These are phyloP conservation scores for Lophium mytilinum DNA, from an alignment of 495 filamentous ascomycete genomes.

Conservation along the genomic window DNA sequence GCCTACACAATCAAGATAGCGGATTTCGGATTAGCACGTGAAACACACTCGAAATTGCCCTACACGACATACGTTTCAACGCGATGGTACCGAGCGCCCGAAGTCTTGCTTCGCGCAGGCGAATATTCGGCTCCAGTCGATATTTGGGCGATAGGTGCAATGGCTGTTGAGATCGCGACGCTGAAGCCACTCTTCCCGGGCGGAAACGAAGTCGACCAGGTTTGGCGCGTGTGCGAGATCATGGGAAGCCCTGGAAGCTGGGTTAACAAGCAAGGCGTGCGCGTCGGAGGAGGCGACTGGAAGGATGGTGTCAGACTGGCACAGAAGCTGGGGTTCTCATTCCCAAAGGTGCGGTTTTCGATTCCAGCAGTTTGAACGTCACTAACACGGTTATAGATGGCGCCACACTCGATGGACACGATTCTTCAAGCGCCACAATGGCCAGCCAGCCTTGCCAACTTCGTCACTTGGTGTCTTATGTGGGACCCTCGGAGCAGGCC, in stretches of 20 bases:
- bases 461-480: conserved; percentile 99
- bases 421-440: conserved; percentile 86
- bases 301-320: conserved; percentile 87
- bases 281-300: conserved; percentile 96
- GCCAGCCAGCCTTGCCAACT: conserved; percentile 77
- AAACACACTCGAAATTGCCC: conserved; percentile 90
- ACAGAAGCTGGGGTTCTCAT: conserved; percentile 94
- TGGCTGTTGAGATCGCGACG: conserved; percentile 98
- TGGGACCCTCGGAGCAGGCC: conserved; percentile 95
- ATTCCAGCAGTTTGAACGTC: background rate
- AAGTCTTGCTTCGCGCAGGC: conserved; percentile 88
- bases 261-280: conserved; percentile 81
- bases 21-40: conserved; percentile 95
- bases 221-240: conserved; percentile 98
- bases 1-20: conserved; percentile 97
- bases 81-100: conserved; percentile 95
- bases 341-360: conserved; percentile 60
- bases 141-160: conserved; percentile 98
- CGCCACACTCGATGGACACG: conserved; percentile 91
- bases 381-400: conserved; percentile 58
- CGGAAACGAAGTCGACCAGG: conserved; percentile 97
- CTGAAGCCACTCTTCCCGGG: conserved; percentile 96
- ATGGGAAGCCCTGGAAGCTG: conserved; percentile 99
- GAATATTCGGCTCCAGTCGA: conserved; percentile 98
- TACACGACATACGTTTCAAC: conserved; percentile 99